phyloP scores from a whole-genome alignment of 225 moss, liverwort and hornwort species.

The Ulota crispa region DNA sequence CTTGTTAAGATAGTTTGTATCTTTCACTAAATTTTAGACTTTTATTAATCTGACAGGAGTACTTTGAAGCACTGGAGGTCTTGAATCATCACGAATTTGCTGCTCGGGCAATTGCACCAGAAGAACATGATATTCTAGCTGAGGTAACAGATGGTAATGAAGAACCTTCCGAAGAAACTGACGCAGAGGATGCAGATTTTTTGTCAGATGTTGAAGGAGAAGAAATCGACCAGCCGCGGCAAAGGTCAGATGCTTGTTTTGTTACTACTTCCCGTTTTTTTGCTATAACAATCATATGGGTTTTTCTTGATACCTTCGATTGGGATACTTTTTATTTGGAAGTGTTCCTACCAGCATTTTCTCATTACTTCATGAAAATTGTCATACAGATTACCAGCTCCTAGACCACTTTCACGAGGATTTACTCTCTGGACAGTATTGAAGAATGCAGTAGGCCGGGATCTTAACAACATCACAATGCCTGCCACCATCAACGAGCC shows the following conservation, averaged over 20 bases:
- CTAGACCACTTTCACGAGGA: constrained; percentile 91
- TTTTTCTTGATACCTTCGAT: neutral
- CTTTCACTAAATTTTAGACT: neutral
- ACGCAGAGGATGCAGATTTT: constrained; percentile 71
- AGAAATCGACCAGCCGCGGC: constrained; percentile 78
- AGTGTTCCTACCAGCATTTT: neutral
- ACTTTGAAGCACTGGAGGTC: constrained; percentile 97
- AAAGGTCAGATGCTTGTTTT: constrained; percentile 51
- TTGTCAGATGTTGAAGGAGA: constrained; percentile 95
- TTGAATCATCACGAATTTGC: constrained; percentile 93
- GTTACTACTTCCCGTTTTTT: neutral
- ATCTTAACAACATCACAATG: constrained; percentile 98
- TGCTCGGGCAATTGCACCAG: constrained; percentile 66
- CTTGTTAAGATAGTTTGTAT: neutral
- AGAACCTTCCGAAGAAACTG: constrained; percentile 96
- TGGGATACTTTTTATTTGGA: neutral
- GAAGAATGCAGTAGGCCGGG: constrained; percentile 96
- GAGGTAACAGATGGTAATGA: constrained; percentile 66
- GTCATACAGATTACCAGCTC: constrained; percentile 82
- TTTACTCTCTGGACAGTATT: constrained; percentile 95
- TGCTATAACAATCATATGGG: neutral
- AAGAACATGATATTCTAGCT: constrained; percentile 73
- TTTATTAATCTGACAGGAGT: constrained; percentile 61
- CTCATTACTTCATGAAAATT: neutral
- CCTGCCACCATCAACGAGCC: constrained; percentile 99